Percentiles rank a stretch among this genome's conserved stretches.
phyloP scores from a whole-genome alignment of 106 monocot genomes.

The Hemerocallis citrina region DNA sequence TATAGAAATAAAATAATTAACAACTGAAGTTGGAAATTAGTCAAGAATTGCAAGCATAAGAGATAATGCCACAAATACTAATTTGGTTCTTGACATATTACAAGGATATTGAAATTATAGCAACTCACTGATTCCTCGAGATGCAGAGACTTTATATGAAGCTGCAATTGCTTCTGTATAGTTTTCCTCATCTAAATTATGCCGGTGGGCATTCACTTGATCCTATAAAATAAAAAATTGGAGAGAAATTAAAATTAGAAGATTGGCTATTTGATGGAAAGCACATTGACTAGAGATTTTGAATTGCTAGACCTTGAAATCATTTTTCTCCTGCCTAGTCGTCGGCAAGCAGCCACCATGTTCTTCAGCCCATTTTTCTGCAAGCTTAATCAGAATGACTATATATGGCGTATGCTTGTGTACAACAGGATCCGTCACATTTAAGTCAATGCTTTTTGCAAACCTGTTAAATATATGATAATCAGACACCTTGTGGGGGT shows the following conservation, averaged over 20 bases:
- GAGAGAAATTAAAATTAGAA: constrained; percentile 4
- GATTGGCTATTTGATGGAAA: constrained; percentile 1
- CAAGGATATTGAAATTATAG: not conserved
- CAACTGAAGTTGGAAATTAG: not conserved
- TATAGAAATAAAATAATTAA: not conserved
- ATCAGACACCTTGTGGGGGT: constrained; percentile 1
- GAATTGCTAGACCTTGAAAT: constrained; percentile 66
- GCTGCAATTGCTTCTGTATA: constrained; percentile 95
- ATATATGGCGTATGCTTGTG: constrained; percentile 96
- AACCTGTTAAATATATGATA: constrained; percentile 43
- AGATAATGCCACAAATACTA: not conserved
- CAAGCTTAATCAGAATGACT: constrained; percentile 77
- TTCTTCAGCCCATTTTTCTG: constrained; percentile 72
- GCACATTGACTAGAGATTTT: not conserved
- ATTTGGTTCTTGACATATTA: not conserved
- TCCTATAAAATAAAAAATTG: constrained; percentile 47
- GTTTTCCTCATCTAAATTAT: constrained; percentile 93
- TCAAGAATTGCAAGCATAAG: not conserved
- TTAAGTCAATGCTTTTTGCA: constrained; percentile 66
- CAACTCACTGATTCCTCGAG: constrained; percentile 82
- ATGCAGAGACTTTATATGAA: constrained; percentile 73
- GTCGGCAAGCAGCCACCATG: constrained; percentile 79
- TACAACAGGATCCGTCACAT: constrained; percentile 61
- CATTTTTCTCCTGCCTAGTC: constrained; percentile 91
- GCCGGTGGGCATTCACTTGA: constrained; percentile 64